These are phyloP conservation scores for Paecilomyces niveus DNA, from an alignment of 2,329 filamentous ascomycete species.

Conservation along the genomic window DNA sequence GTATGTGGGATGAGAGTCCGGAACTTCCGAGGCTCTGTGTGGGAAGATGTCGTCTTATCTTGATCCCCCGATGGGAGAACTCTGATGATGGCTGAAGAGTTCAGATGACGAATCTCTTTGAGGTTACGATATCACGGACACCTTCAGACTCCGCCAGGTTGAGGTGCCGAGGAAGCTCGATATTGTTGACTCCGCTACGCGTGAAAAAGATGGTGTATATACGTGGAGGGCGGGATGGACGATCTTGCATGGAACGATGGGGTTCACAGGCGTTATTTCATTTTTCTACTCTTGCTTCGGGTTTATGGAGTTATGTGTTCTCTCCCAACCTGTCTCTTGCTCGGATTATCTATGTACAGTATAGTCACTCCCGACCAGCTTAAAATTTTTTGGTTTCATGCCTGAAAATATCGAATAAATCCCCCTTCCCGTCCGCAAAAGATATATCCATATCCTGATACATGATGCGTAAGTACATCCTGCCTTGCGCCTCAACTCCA, in stretches of 20 bases:
- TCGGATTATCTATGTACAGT: neutral
- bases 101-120: no score
- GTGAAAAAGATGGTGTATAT: neutral
- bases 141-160: no score
- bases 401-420: neutral
- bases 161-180: no score
- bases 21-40: no score
- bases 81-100: no score
- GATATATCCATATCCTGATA: neutral
- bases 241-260: neutral
- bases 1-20: no score
- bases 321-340: neutral
- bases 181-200: neutral
- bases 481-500: slow-evolving; percentile 3
- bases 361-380: neutral
- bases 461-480: neutral
- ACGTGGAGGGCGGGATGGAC: neutral
- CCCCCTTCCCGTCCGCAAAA: neutral
- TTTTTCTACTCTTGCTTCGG: neutral
- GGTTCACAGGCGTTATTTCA: neutral
- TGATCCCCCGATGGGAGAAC: no score
- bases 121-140: no score
- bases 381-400: neutral
- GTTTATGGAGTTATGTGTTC: neutral
- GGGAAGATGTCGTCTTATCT: no score